Base-by-base conservation (phyloP, 768 basidiomycete genomes). In the Candolleomyces aberdarensis region DNA sequence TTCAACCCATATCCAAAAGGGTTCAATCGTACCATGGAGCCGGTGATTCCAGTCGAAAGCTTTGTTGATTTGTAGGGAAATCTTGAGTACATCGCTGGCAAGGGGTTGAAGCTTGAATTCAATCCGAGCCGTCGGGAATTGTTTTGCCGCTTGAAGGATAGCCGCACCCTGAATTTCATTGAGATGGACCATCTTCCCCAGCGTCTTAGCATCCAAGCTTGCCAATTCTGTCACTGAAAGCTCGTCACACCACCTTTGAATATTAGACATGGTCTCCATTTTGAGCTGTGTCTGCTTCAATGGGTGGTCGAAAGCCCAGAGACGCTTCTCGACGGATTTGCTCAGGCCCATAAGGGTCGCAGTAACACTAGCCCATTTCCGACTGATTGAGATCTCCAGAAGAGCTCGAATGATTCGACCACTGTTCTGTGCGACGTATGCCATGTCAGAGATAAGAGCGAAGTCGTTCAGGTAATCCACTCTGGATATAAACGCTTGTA, bases 1-100 rank as follows among this genome's bases (percentile, higher is more conserved):
- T 75, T 98, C 95, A 3, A 97, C 77, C 97, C 97, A 98, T 32
- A 99, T 72, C 88, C 93, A 98, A 75, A 98, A 98, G 1, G 93
- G 89, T 71, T 98, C 94, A 1, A 78, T 76, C 11, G 76, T 78
- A 0, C 89, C 91, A 66, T 97, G 95, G 3, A 88, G 66, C 70
- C 84, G 90, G 26, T 76, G 66, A 65, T 79, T 89, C 96, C 97
- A 98, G 14, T 82, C 82, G 73, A 98, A 99, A 7, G 80, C 74
- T 26, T 85, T 85, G 15, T 75, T 74, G 36, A 95, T 78, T 1
- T 76, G 80, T 54, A 93, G 80, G 1, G 78, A 78, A 40, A 99
- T 83, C 68, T 86, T 89, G 39, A 99, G 83, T 39, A 97, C 82
- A 71, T 96, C 92, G 57, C 85, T 80, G 13, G 87, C 88, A 36